phyloP scores from a whole-genome alignment of 1,284 basidiomycete genomes.

The Athelia psychrophila region DNA sequence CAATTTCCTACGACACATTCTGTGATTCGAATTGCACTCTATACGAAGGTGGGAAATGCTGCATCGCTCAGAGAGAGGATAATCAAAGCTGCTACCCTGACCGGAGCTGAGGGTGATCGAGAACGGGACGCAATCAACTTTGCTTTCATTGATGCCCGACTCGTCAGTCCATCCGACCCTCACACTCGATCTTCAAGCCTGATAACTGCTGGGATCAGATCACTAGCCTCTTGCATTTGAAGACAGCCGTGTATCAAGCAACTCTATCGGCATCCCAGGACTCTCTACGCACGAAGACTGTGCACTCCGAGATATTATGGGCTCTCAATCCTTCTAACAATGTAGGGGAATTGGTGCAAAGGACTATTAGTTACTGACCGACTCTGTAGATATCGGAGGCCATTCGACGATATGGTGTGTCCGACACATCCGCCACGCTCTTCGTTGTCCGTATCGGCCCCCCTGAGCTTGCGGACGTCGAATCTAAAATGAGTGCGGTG shows the following conservation, averaged over 20 bases:
- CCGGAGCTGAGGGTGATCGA: slow-evolving; percentile 59
- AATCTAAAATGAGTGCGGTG: slow-evolving; percentile 48
- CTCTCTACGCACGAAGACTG: slow-evolving; percentile 67
- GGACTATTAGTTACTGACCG: neutral
- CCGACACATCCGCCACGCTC: slow-evolving; percentile 62
- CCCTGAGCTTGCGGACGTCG: slow-evolving; percentile 35
- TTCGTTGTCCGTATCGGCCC: slow-evolving; percentile 69
- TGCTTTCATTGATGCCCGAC: slow-evolving; percentile 82
- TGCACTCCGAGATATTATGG: slow-evolving; percentile 88
- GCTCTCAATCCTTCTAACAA: slow-evolving; percentile 83
- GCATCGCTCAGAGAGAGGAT: slow-evolving; percentile 61
- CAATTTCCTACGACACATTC: slow-evolving; percentile 44
- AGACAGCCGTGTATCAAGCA: slow-evolving; percentile 81
- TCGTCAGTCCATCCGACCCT: slow-evolving; percentile 36
- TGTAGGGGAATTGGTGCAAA: slow-evolving; percentile 31
- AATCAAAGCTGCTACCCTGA: slow-evolving; percentile 60
- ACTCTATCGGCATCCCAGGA: slow-evolving; percentile 64
- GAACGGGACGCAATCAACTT: slow-evolving; percentile 80
- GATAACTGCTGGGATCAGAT: slow-evolving; percentile 45
- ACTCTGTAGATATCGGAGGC: slow-evolving; percentile 77
- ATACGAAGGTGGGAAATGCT: slow-evolving; percentile 65
- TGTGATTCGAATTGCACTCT: slow-evolving; percentile 64
- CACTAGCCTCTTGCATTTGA: slow-evolving; percentile 71
- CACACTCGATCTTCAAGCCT: too few relatives aligned
- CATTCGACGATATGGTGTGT: slow-evolving; percentile 81